phyloP scores from a whole-genome alignment of 2,329 filamentous ascomycete species.

The Penicillium sclerotiorum region DNA sequence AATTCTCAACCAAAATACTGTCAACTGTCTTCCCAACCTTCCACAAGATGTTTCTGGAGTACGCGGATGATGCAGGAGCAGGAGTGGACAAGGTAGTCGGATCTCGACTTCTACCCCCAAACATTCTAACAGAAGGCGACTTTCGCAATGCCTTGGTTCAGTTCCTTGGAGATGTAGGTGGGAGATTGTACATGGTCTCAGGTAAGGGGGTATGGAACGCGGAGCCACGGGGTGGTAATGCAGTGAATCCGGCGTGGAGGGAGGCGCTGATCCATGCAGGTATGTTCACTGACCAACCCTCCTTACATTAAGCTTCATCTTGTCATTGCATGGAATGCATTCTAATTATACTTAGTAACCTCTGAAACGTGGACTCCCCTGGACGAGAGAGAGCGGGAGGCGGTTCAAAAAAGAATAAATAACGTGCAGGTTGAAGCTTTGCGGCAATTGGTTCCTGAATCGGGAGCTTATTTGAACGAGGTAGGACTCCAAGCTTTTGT shows the following conservation, averaged over 20 bases:
- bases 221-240: not conserved
- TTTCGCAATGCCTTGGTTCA: not conserved
- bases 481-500: conserved; percentile 6
- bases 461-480: conserved; percentile 37
- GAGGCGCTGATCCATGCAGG: not conserved
- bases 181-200: not conserved
- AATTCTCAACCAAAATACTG: not conserved
- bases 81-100: not conserved
- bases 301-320: not conserved
- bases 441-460: conserved; percentile 24
- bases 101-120: not conserved
- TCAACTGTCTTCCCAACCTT: not conserved
- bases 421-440: conserved; percentile 7
- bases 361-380: not conserved
- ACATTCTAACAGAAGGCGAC: not conserved
- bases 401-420: not conserved
- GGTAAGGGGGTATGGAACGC: not conserved
- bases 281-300: not conserved
- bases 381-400: not conserved
- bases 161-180: not conserved
- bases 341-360: not conserved
- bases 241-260: not conserved
- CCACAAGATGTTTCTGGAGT: not conserved
- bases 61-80: not conserved
- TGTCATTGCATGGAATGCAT: not conserved